Evolutionary conservation across 768 basidiomycete genomes (phyloP), one percentile per base, ranked within the genome.

Genomic region (Tricholoma sp.): DNA sequence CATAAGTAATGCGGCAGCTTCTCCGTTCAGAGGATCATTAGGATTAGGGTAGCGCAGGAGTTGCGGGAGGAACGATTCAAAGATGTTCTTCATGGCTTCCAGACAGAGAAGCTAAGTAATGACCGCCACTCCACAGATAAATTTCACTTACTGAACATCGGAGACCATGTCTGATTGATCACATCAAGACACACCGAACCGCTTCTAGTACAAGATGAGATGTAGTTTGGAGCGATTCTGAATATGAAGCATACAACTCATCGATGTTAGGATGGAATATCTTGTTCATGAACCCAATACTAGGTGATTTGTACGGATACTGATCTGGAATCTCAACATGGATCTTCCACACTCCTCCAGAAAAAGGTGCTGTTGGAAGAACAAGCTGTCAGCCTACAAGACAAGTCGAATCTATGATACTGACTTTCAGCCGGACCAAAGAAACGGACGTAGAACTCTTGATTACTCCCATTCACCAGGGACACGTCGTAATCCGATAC

Each of bases 241-340:
- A 55, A 50, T 54, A 57, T 42, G 24, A 47, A n/a, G 77, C 93
- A 68, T 70, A 98, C 89, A 97, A 76, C 73, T 99, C 97, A 74
- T 99, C 97, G 66, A 99, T 99, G 68, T 99, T 99, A 17, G 97
- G 97, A 65, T 98, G 97, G 70, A 97, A 98, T 71, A 99, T 98
- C 88, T 98, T 98, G 83, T 99, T 99, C 93, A 97, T 95, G 74
- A 99, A 99, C 1, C 97, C 97, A 63, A 99, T 99, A 68, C 92
- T 94, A 5, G 97, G 97, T 29, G 93, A 96, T 74, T 98, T 98
- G 84, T 89, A 99, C 2, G 97, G 97, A 68, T 98, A 99, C 72
- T 97, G 94, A 61, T 98, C 94, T 20, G 96, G 97, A 18, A 99
- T 80, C 70, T 99, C 97, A 57, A 99, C 97, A 66, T 99, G 97